Conservation (phyloP, 1,284 basidiomycete species). For the Malassezia nana region DNA sequence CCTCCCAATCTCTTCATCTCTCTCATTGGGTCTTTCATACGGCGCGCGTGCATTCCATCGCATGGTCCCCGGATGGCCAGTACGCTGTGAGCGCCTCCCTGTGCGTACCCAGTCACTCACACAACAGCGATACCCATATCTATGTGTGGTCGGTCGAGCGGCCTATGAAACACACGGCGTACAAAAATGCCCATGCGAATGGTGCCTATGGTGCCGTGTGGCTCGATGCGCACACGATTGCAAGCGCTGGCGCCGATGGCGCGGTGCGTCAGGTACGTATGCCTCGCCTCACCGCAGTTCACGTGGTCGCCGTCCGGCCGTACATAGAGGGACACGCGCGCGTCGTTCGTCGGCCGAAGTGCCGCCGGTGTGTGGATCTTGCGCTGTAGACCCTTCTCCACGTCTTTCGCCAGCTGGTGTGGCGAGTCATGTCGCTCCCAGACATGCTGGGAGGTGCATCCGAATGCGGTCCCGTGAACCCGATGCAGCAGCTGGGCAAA, state of each 20-base stretch:
- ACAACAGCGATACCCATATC: slow-evolving; percentile 64
- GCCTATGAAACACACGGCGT: slow-evolving; percentile 66
- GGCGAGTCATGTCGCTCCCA: slow-evolving; percentile 35
- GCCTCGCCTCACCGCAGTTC: neutral
- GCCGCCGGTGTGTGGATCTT: too few relatives aligned
- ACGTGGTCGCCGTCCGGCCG: neutral
- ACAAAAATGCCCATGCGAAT: slow-evolving; percentile 53
- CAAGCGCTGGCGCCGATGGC: slow-evolving; percentile 72
- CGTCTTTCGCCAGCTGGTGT: too few relatives aligned
- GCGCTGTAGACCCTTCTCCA: too few relatives aligned
- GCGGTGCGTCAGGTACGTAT: slow-evolving; percentile 17
- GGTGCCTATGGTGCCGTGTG: slow-evolving; percentile 65
- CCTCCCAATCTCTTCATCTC: slow-evolving; percentile 51
- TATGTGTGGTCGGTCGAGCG: slow-evolving; percentile 77
- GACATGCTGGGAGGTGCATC: slow-evolving; percentile 41
- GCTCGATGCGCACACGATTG: slow-evolving; percentile 58
- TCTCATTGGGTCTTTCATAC: slow-evolving; percentile 73
- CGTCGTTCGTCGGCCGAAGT: too few relatives aligned
- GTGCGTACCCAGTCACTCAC: neutral
- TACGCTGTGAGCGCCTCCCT: slow-evolving; percentile 76
- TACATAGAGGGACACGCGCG: too few relatives aligned
- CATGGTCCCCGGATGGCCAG: slow-evolving; percentile 64
- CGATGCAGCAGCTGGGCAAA: slow-evolving; percentile 42
- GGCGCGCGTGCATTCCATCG: slow-evolving; percentile 66
- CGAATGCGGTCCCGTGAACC: slow-evolving; percentile 43